These are phyloP conservation scores for Aspergillus taichungensis DNA, from an alignment of 495 filamentous ascomycete genomes.

Conservation along the genomic window DNA sequence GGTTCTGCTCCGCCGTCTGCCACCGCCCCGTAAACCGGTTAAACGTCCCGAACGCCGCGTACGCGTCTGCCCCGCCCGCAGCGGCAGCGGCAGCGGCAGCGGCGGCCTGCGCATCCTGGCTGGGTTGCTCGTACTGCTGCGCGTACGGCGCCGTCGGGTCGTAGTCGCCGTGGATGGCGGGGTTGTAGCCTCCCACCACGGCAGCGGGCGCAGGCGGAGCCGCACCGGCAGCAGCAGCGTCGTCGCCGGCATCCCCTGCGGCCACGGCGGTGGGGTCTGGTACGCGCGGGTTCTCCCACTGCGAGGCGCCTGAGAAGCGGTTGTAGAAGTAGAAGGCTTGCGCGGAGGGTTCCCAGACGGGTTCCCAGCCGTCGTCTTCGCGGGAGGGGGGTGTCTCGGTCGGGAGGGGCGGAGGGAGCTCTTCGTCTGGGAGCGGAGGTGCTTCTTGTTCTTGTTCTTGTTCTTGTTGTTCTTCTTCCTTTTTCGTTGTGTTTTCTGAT, in stretches of 20 bases:
- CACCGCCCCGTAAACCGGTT: slow-evolving; percentile 89
- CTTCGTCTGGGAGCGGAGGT: slow-evolving; percentile 45
- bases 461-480: slow-evolving; percentile 12
- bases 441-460: slow-evolving; percentile 14
- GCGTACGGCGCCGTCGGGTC: slow-evolving; percentile 92
- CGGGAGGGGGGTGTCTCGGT: slow-evolving; percentile 42
- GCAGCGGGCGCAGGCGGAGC: slow-evolving; percentile 8
- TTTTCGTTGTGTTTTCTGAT: too few relatives aligned
- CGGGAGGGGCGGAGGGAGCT: slow-evolving; percentile 40
- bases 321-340: slow-evolving; percentile 88
- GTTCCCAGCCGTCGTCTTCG: slow-evolving; percentile 83
- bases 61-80: slow-evolving; percentile 35
- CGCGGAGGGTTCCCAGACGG: slow-evolving; percentile 65
- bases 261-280: slow-evolving; percentile 30
- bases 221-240: slow-evolving; percentile 6
- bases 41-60: slow-evolving; percentile 65
- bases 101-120: slow-evolving; percentile 16
- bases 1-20: slow-evolving; percentile 53
- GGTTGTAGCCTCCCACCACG: slow-evolving; percentile 72
- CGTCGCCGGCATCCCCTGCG: slow-evolving; percentile 15
- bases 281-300: slow-evolving; percentile 87
- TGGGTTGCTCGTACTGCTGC: slow-evolving; percentile 36
- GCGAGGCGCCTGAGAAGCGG: slow-evolving; percentile 61
- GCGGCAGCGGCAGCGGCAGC: slow-evolving; percentile 19
- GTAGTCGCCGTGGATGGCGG: slow-evolving; percentile 91